Base-by-base conservation (phyloP, 1,284 basidiomycete genomes). In the Irpex lacteus region DNA sequence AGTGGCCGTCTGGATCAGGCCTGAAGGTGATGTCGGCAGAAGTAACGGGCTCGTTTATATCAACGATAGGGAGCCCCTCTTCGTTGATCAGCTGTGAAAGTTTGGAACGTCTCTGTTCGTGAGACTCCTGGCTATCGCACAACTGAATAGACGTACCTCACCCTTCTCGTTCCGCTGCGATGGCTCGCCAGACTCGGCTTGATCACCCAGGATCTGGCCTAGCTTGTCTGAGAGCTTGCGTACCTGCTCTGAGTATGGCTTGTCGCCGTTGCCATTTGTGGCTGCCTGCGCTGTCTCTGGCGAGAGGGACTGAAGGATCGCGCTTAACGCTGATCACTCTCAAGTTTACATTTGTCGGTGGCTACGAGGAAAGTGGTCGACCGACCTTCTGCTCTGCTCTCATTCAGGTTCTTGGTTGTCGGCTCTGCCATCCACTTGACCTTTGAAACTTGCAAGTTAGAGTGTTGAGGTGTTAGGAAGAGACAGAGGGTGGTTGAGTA, bases 1-100 rank as follows among this genome's bases (percentile, higher is more conserved):
- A 71, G 18, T 64, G 60, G 6, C 66, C 63, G 5, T 63, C 60
- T 7, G 69, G 64, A 36, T 65, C 54, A 7, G 67, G 63, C 7
- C 65, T 56, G 8, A 70, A 34, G 3, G 64, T 64, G 5, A 65
- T 59, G 32, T 73, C 70, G 6, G 63, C 49, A 7, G 69, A 71
- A 13, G 77, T 63, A 4, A 82, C 69, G 57, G 85, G 84, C 70
- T 93, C 91, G n/a, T 82, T 82, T 63, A 93, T 88, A 40, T 92
- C 91, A 67, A 92, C 78, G 65, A 93, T 88, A 9, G 91, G 90
- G 38, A 91, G 81, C 1, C 90, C 90, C 61, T 92, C 90, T 71
- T 91, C 89, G 70, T 90, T 90, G 40, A 89, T 70, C 60, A 88
- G 77, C 89, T 92, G 62, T 13, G 60, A 36, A n/a, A 60, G 50